Conservation (phyloP, 73 alveolate genomes). For the Paraurostyla sp. region DNA sequence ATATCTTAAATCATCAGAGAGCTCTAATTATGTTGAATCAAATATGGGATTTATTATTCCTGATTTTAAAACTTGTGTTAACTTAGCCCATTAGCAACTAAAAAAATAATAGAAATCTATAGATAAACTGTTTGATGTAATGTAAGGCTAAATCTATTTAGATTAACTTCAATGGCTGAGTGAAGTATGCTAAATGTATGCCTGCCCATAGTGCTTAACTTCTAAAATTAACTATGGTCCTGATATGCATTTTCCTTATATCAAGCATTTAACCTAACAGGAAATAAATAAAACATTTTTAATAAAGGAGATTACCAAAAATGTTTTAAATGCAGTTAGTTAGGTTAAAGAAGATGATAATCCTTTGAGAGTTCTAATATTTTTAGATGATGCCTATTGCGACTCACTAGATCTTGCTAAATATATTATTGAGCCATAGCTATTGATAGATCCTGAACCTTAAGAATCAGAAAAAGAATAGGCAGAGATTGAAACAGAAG, state of each 20-base stretch:
- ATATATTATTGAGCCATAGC: background rate
- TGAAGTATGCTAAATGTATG: background rate
- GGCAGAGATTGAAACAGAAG: background rate
- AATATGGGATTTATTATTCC: background rate
- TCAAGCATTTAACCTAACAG: background rate
- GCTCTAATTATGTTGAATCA: background rate
- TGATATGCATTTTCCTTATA: constrained; percentile 16
- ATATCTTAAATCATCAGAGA: background rate
- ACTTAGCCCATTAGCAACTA: background rate
- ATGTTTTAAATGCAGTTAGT: background rate
- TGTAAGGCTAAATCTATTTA: background rate
- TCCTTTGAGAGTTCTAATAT: background rate
- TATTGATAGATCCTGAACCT: too few relatives aligned
- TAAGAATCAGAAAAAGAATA: background rate
- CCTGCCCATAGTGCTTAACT: constrained; percentile 6
- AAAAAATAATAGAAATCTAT: background rate
- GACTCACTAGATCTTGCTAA: background rate
- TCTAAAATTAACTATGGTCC: constrained; percentile 26
- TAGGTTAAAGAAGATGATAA: background rate
- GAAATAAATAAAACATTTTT: background rate
- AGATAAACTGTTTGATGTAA: background rate
- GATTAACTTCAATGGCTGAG: constrained; percentile 10
- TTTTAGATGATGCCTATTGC: constrained; percentile 16
- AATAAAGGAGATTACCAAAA: background rate
- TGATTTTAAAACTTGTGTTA: background rate